Base-by-base conservation (phyloP, 768 basidiomycete genomes). In the Phlebiopsis flavidoalba region DNA sequence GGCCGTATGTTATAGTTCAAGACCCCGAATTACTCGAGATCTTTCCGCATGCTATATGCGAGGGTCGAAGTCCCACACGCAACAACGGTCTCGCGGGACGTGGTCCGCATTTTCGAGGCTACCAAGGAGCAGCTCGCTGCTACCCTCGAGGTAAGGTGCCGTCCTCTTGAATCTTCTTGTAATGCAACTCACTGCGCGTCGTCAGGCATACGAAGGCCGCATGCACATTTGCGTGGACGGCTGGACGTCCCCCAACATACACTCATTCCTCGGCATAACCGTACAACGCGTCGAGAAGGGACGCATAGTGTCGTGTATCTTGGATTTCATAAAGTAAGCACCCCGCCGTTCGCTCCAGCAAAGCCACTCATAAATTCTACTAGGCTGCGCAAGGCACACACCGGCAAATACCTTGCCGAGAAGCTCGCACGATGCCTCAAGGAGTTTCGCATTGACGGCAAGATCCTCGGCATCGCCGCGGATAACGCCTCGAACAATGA, bases 1-100 rank as follows among this genome's bases (percentile, higher is more conserved):
- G 60, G 35, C 60, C 60, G 1, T 61, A 43, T 46, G 45, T 40
- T 22, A 61, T 61, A 21, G 31, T 61, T 19, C 31, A 56, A 21
- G 60, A 61, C 22, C 53, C 60, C 3, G 53, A 55, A 26, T 37
- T 61, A 21, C 46, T 45, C 5, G 24, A 57, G 37, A 36, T 61
- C 10, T 22, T 61, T 15, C n/a, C 24, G 22, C 10, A 57, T 61
- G 55, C 55, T 61, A 1, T 50, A 61, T 22, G 36, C 33, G 6
- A 49, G 53, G 47, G 48, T 57, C 5, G 47, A 61, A 33, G 40
- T 61, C 19, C 55, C 55, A 6, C 21, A 6, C 4, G 37, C 55
- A 8, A 57, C 40, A 36, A 57, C 55, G 8, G 10, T 57, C 11
- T 57, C 55, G 4, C 8, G 21, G 5, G 24, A 57, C 19, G 21